Base-by-base conservation (phyloP, 306 rosid genomes). In the Gleditsia sinensis region DNA sequence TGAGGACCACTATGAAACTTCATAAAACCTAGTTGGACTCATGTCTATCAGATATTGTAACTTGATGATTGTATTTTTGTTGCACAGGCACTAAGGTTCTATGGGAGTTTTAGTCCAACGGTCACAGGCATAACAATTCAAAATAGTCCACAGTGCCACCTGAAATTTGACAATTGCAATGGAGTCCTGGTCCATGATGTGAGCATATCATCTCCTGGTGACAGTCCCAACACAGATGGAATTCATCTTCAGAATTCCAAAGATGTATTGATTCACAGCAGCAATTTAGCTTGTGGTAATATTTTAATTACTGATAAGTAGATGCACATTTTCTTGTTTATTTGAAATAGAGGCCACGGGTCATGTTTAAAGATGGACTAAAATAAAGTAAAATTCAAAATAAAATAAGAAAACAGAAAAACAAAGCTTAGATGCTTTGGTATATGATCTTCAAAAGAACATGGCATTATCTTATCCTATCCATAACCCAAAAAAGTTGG, bases 201-300 rank as follows among this genome's bases (percentile, higher is more conserved):
- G 45, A 85, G 37, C 60, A 67, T 94, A 40, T 88, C 95, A 3
- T 94, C 99, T 27, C 99, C 99, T 1, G 96, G 89, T 14, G 81
- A 90, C 65, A 94, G 99, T 48, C 93, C 92, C 48, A 92, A 94
- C 82, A 94, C 99, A 0, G 99, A 94, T 65, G 99, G 99, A 68
- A 92, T 94, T 83, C 99, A 94, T 83, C 88, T 94, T 14, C 99
- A 94, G 84, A 87, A 92, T 83, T 92, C 99, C 83, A 86, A 75
- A 74, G 86, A 88, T 60, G 99, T 90, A 21, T 79, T 92, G 66
- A 94, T 94, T 80, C 81, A 92, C 59, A 71, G 83, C 87, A 78
- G 83, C 77, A 76, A 42, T 61, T 80, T 94, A 50, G 93, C 92
- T 25, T 94, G 99, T 9, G 99, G 99, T 94, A 94, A 79, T 20